Conservation (phyloP, 2,329 filamentous ascomycete species). For the Ramichloridium luteum region DNA sequence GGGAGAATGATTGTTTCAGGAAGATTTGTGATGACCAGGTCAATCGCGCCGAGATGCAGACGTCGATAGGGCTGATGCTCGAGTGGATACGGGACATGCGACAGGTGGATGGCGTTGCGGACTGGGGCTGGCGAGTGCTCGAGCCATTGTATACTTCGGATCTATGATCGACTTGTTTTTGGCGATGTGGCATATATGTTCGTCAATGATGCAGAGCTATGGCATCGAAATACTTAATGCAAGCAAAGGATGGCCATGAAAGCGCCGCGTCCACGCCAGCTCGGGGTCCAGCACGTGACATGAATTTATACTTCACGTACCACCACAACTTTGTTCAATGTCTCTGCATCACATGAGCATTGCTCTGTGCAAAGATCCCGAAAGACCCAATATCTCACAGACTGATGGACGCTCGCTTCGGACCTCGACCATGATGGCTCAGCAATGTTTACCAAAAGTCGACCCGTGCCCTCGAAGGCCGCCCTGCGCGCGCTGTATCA, state of each 20-base stretch:
- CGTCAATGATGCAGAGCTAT: too few species aligned
- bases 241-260: too few species aligned
- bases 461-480: slow-evolving; percentile 25
- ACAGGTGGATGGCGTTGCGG: slow-evolving; percentile 41
- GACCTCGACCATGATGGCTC: slow-evolving; percentile 19
- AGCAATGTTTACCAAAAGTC: slow-evolving; percentile 20
- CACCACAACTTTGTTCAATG: too few species aligned
- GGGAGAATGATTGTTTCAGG: slow-evolving; percentile 39
- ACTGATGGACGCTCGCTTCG: too few species aligned
- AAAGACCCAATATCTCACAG: too few species aligned
- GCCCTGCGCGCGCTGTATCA: slow-evolving; percentile 26
- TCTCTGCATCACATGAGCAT: too few species aligned
- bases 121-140: slow-evolving; percentile 45
- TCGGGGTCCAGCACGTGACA: too few species aligned
- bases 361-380: too few species aligned
- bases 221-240: too few species aligned
- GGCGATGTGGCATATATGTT: too few species aligned
- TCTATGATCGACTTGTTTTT: neutral
- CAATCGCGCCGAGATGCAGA: slow-evolving; percentile 33
- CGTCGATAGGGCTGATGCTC: slow-evolving; percentile 42
- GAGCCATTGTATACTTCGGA: slow-evolving; percentile 29
- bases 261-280: too few species aligned
- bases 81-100: slow-evolving; percentile 50
- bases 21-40: slow-evolving; percentile 41
- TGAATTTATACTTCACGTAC: too few species aligned